Conservation (phyloP, 1,284 basidiomycete genomes). For the Cutaneotrichosporon sp. region DNA sequence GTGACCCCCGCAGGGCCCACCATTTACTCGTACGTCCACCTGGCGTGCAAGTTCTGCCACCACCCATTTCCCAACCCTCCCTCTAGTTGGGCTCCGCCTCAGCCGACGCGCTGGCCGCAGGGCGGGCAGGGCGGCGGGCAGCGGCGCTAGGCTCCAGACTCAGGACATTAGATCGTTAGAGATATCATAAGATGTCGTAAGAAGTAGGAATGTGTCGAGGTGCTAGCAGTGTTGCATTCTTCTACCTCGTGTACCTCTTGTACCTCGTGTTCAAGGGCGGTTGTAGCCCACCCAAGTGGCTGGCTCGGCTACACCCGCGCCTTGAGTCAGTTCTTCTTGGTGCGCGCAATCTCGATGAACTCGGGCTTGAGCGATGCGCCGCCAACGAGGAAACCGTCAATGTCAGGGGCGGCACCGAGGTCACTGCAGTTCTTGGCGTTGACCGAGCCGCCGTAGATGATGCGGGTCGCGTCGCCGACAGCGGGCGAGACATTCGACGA, state of each 20-base stretch:
- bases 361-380: constrained; percentile 98
- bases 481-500: constrained; percentile 63
- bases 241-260: neutral
- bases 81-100: neutral
- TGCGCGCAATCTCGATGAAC: constrained; percentile 89
- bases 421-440: constrained; percentile 83
- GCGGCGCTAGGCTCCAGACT: no score
- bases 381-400: constrained; percentile 99
- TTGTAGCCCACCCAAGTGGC: neutral
- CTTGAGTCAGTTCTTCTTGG: constrained; percentile 39
- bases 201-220: no score
- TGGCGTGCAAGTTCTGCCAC: constrained; percentile 5
- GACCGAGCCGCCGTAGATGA: constrained; percentile 96
- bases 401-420: constrained; percentile 72
- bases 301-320: neutral
- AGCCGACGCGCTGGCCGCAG: neutral
- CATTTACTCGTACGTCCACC: neutral
- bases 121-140: no score
- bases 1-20: neutral
- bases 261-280: neutral
- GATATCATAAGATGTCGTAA: no score
- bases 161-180: no score
- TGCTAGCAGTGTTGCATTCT: neutral
- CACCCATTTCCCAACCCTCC: neutral
- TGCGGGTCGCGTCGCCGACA: constrained; percentile 74